Conservation (phyloP, 2,329 filamentous ascomycete genomes). For the Thelonectria discophora region DNA sequence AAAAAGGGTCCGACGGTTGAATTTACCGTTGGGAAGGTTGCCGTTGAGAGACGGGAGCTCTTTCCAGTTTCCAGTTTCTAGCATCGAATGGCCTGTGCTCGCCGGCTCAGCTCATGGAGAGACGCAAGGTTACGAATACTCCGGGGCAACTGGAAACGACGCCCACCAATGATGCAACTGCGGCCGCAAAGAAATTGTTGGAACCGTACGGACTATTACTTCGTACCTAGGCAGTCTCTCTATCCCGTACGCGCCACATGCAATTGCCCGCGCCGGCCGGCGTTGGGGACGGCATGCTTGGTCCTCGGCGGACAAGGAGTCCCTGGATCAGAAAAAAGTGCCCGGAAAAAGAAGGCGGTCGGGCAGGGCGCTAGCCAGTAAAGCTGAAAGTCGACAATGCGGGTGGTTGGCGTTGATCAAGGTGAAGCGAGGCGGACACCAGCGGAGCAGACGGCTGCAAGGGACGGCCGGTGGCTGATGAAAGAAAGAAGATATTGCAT, state of each 20-base stretch:
- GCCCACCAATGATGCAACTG: slow-evolving; percentile 11
- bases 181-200: neutral
- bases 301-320: slow-evolving; percentile 9
- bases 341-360: slow-evolving; percentile 23
- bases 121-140: slow-evolving; percentile 3
- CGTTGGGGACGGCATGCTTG: neutral
- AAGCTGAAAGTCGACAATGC: slow-evolving; percentile 19
- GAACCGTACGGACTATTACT: no score
- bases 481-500: neutral
- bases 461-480: slow-evolving; percentile 23
- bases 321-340: neutral
- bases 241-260: neutral
- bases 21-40: slow-evolving; percentile 12
- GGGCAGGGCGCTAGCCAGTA: slow-evolving; percentile 18
- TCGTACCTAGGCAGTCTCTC: no score
- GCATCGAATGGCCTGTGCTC: slow-evolving; percentile 20
- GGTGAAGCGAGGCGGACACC: slow-evolving; percentile 20
- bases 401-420: slow-evolving; percentile 23
- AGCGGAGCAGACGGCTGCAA: slow-evolving; percentile 28
- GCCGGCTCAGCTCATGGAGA: slow-evolving; percentile 5
- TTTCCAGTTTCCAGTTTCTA: neutral
- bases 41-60: no score
- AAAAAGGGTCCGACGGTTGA: slow-evolving; percentile 17
- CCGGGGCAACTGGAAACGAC: slow-evolving; percentile 16
- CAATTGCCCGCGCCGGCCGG: slow-evolving; percentile 6